phyloP scores from a whole-genome alignment of 2,329 filamentous ascomycete species.

The Talaromyces pinophilus region DNA sequence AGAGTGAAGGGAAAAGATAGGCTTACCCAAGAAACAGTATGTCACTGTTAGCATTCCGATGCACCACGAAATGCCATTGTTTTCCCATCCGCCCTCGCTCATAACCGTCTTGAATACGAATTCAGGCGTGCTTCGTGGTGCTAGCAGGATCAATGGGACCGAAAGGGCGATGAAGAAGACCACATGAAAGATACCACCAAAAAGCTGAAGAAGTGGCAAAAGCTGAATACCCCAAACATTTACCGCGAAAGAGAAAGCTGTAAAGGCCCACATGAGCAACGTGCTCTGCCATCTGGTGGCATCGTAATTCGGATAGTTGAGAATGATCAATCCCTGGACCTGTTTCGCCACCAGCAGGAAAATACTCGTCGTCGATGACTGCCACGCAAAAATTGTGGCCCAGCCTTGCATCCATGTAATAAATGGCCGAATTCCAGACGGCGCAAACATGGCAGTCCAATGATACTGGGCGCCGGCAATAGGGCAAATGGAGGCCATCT shows the following conservation, averaged over 20 bases:
- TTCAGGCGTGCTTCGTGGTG: conserved; percentile 33
- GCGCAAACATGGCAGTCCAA: conserved; percentile 33
- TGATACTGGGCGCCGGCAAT: conserved; percentile 42
- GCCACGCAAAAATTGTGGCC: conserved; percentile 42
- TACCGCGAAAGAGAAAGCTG: conserved; percentile 36
- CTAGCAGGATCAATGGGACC: conserved; percentile 38
- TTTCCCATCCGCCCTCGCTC: conserved; percentile 51
- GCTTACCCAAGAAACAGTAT: conserved; percentile 34
- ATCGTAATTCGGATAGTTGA: conserved; percentile 39
- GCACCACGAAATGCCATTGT: conserved; percentile 49
- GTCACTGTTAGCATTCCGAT: conserved; percentile 40
- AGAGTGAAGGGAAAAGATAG: neutral
- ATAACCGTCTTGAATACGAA: conserved; percentile 50
- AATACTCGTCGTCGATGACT: conserved; percentile 37
- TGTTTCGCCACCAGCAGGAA: conserved; percentile 38
- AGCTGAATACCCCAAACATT: conserved; percentile 38
- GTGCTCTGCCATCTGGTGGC: conserved; percentile 44
- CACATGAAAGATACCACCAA: conserved; percentile 36
- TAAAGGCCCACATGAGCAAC: conserved; percentile 41
- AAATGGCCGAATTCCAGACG: conserved; percentile 19
- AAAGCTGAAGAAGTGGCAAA: conserved; percentile 33
- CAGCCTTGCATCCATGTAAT: conserved; percentile 29
- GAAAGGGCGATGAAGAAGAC: conserved; percentile 42
- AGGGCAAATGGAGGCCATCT: conserved; percentile 42
- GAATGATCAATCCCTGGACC: conserved; percentile 39